Percentiles rank a stretch among this genome's conserved stretches.
These are phyloP conservation scores for Penicillium bialowiezense DNA, from an alignment of 495 filamentous ascomycete genomes.

Conservation along the genomic window DNA sequence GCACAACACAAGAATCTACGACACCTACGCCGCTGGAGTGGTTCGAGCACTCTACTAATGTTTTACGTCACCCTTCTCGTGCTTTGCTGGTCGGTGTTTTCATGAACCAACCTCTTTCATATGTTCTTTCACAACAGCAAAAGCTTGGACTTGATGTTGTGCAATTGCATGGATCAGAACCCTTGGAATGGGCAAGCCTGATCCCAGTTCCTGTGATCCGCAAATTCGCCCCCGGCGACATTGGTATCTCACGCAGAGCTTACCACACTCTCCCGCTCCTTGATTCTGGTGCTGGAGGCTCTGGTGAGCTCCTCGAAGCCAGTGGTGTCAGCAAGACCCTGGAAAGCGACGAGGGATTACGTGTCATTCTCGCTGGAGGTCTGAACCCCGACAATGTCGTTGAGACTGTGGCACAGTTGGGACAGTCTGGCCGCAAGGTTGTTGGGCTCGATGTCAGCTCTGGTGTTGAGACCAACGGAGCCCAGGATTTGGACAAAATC, in stretches of 20 bases:
- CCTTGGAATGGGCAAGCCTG: constrained; percentile 81
- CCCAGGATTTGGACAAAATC: constrained; percentile 82
- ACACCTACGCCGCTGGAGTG: constrained; percentile 51
- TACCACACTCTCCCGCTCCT: constrained; percentile 82
- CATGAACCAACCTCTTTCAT: constrained; percentile 80
- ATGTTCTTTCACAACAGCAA: constrained; percentile 72
- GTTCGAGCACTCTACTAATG: constrained; percentile 56
- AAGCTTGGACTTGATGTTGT: constrained; percentile 82
- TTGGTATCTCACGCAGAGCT: constrained; percentile 66
- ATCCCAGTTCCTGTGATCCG: constrained; percentile 90
- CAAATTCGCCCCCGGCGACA: constrained; percentile 70
- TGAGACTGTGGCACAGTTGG: constrained; percentile 56
- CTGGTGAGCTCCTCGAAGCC: constrained; percentile 72
- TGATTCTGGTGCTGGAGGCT: constrained; percentile 80
- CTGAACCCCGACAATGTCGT: constrained; percentile 72
- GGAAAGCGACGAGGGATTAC: constrained; percentile 58
- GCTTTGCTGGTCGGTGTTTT: constrained; percentile 93
- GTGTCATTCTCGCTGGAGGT: constrained; percentile 80
- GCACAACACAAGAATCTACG: constrained; percentile 13
- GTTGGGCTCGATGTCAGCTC: constrained; percentile 90
- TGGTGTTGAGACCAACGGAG: constrained; percentile 82
- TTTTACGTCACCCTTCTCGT: constrained; percentile 53
- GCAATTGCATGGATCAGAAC: constrained; percentile 89
- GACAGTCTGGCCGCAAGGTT: constrained; percentile 55
- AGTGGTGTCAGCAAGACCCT: constrained; percentile 60